A percentile compares a stretch with the other conserved stretches of the same genome.
Evolutionary conservation across 768 basidiomycete genomes (phyloP).

Genomic region (Suillus occidentalis): DNA sequence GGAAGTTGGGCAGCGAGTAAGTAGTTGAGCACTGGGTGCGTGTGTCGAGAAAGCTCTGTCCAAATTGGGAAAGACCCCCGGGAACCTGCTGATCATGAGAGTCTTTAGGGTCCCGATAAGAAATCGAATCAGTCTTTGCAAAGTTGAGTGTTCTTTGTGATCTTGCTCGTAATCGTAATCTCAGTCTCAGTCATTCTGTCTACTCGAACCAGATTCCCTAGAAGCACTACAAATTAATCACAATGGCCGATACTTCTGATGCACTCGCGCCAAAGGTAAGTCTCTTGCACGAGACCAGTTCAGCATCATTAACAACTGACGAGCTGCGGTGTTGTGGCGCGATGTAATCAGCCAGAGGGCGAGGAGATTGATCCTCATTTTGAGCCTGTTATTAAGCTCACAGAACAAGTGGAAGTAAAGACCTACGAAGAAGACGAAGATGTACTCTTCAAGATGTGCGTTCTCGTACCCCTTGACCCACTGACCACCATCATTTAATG

Average conservation of each 20-base stretch:
- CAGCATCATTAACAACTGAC: background rate
- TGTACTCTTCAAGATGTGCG: slow-evolving; percentile 93
- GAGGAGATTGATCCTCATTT: slow-evolving; percentile 90
- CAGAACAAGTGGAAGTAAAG: slow-evolving; percentile 93
- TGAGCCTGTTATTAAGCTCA: slow-evolving; percentile 96
- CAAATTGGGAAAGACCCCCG: slow-evolving; percentile 24
- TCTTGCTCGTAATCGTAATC: slow-evolving; percentile 7
- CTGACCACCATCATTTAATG: slow-evolving; percentile 23
- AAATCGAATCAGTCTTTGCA: slow-evolving; percentile 12
- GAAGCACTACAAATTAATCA: slow-evolving; percentile 12
- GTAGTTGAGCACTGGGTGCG: background rate
- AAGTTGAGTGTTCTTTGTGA: slow-evolving; percentile 9
- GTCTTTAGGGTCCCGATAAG: slow-evolving; percentile 12
- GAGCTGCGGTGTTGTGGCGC: slow-evolving; percentile 2
- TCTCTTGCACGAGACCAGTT: slow-evolving; percentile 25
- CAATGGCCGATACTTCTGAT: slow-evolving; percentile 61
- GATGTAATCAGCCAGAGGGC: slow-evolving; percentile 35
- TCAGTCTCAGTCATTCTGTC: slow-evolving; percentile 1
- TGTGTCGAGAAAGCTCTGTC: background rate
- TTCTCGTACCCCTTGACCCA: slow-evolving; percentile 24
- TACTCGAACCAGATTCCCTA: slow-evolving; percentile 4
- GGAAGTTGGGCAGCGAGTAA: background rate
- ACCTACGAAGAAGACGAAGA: slow-evolving; percentile 95
- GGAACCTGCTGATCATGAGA: slow-evolving; percentile 15
- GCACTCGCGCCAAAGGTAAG: slow-evolving; percentile 73